A percentile compares a stretch with the other conserved stretches of the same genome.
Evolutionary conservation across 441 rosid genomes (phyloP).

Genomic region (Syzygium syzygioides): DNA sequence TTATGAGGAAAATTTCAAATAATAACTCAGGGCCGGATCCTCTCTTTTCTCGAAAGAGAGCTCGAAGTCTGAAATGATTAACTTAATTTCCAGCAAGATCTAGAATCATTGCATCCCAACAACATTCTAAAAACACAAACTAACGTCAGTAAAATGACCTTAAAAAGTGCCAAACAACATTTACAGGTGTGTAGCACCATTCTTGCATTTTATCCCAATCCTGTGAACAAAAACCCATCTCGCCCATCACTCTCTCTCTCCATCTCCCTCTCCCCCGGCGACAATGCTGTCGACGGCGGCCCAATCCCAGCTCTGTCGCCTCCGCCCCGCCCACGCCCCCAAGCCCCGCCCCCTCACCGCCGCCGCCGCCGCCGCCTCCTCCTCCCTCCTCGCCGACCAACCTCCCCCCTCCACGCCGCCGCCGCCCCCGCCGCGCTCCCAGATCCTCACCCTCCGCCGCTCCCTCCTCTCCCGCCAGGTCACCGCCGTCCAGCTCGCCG

Average conservation of each 20-base stretch:
- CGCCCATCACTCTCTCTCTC: slow-evolving; percentile 45
- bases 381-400: slow-evolving; percentile 19
- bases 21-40: accelerated
- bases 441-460: slow-evolving; percentile 64
- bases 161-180: neutral
- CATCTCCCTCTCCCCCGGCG: slow-evolving; percentile 25
- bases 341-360: slow-evolving; percentile 11
- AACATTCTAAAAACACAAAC: neutral
- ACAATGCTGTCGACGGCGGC: slow-evolving; percentile 5
- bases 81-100: neutral
- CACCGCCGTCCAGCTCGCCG: slow-evolving; percentile 60
- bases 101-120: neutral
- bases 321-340: slow-evolving; percentile 8
- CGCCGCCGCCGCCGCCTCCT: slow-evolving; percentile 15
- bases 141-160: neutral
- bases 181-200: neutral
- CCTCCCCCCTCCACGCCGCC: slow-evolving; percentile 10
- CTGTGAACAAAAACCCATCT: slow-evolving; percentile 25
- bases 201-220: neutral
- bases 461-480: slow-evolving; percentile 68
- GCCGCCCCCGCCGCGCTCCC: slow-evolving; percentile 42
- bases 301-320: slow-evolving; percentile 3
- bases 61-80: neutral
- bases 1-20: neutral
- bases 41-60: neutral